Evolutionary conservation across 2,329 filamentous ascomycete genomes (phyloP), one percentile per base, ranked within the genome.

Genomic region (Alternaria infectoria): DNA sequence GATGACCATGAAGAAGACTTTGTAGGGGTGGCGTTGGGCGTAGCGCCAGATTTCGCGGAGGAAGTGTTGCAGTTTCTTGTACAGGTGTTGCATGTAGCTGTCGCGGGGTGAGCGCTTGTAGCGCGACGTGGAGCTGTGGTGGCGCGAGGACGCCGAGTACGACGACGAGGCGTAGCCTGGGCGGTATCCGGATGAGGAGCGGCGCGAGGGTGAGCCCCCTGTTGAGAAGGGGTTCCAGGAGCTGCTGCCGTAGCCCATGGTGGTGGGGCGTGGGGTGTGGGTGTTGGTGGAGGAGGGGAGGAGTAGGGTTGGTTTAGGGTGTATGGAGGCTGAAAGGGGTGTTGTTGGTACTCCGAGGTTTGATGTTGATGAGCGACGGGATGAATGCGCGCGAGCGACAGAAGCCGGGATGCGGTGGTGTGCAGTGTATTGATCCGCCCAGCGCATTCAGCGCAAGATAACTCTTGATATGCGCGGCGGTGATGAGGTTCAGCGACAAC

Each of bases 1-100:
- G 73, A 97, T 87, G 66, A 97, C 90, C 66, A 93, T 87, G 83
- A 97, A 91, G 83, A 97, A 92, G 51, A 97, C 92, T 82, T 96
- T 96, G 76, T 93, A 82, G 0, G 94, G 95, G 82, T 97, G 91
- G 40, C 89, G 86, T 77, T 92, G 91, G 73, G 92, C 91, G 82
- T 95, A 97, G 78, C 68, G 90, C 88, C 78, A 91, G 85, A 97
- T 88, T 77, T 97, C 90, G 74, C 91, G 91, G 61, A 97, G 83
- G 66, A 97, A 87, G 46, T 91, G 89, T 76, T 90, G 91, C 64
- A 97, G 87, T 74, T 93, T 90, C 79, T 88, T 87, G 79, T 93
- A 86, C 50, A 93, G 85, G 70, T 90, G 89, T 59, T 88, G 83
- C 67, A 97, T 81, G 83, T 96, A 97, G 74, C 90, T 91, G 64